Conservation (phyloP, 139 green algal genomes). For the Dunaliella sp. region DNA sequence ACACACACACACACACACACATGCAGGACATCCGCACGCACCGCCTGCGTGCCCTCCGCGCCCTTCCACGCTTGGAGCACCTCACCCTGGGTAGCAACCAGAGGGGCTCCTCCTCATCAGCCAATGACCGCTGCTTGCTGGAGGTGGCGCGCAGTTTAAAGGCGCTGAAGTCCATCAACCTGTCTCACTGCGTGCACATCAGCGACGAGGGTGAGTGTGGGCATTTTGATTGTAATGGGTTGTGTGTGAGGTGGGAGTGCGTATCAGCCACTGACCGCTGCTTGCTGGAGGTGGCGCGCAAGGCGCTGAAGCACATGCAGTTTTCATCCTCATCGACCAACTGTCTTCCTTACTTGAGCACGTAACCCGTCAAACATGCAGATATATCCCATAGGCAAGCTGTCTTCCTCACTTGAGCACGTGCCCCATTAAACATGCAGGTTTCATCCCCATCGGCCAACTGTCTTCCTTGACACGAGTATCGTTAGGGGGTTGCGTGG, state of each 20-base stretch:
- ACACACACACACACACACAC: background rate
- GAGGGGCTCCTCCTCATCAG: constrained; percentile 29
- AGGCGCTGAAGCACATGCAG: too few relatives aligned
- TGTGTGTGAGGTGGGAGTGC: too few relatives aligned
- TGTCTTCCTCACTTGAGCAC: too few relatives aligned
- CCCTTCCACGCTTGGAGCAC: constrained; percentile 15
- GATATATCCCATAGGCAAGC: too few relatives aligned
- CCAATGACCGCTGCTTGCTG: constrained; percentile 37
- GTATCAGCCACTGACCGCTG: too few relatives aligned
- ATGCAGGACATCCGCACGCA: constrained; percentile 31
- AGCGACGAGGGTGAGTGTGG: constrained; percentile 39
- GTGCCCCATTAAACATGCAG: constrained; percentile 30
- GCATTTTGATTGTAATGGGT: too few relatives aligned
- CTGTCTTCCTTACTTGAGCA: constrained; percentile 30
- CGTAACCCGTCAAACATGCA: too few relatives aligned
- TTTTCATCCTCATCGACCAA: constrained; percentile 31
- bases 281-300: too few relatives aligned
- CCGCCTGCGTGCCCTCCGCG: constrained; percentile 21
- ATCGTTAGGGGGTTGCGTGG: constrained; percentile 47
- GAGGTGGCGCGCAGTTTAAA: constrained; percentile 26
- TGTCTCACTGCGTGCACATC: constrained; percentile 55
- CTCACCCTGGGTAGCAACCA: constrained; percentile 31
- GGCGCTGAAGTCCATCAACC: constrained; percentile 30
- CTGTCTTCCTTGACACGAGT: constrained; percentile 28
- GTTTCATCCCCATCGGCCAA: constrained; percentile 33